These are phyloP conservation scores for Leccinellum rugosiceps DNA, from an alignment of 768 basidiomycete species.

Conservation along the genomic window DNA sequence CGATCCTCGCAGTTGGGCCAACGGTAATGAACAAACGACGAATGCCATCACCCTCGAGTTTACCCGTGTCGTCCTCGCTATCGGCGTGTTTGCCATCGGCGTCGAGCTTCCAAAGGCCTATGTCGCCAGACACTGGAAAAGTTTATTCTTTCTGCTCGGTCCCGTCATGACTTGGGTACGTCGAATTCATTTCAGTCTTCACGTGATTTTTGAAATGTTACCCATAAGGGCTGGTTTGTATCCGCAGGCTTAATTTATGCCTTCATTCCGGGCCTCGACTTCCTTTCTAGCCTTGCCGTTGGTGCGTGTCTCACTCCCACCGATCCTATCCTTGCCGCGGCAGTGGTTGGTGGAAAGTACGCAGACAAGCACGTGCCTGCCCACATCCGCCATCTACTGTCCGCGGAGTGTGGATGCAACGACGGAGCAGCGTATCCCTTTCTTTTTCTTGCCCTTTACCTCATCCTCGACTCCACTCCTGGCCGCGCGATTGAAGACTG, in stretches of 20 bases:
- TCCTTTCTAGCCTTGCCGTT: conserved; percentile 85
- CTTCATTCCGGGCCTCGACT: conserved; percentile 84
- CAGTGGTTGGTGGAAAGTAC: conserved; percentile 90
- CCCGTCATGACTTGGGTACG: conserved; percentile 84
- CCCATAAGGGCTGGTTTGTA: conserved; percentile 83
- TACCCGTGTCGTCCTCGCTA: conserved; percentile 89
- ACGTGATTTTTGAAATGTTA: conserved; percentile 3
- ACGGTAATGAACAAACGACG: conserved; percentile 40
- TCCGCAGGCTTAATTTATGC: conserved; percentile 89
- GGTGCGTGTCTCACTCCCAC: conserved; percentile 94
- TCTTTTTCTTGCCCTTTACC: conserved; percentile 84
- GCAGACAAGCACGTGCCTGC: conserved; percentile 96
- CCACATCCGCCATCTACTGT: conserved; percentile 64
- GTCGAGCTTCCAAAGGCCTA: conserved; percentile 97
- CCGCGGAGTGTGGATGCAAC: conserved; percentile 87
- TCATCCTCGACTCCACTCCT: conserved; percentile 64
- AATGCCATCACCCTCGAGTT: conserved; percentile 87
- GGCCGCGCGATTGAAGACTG: conserved; percentile 77
- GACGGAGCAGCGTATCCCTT: conserved; percentile 98
- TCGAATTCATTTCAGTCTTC: conserved; percentile 14
- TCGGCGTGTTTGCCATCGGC: conserved; percentile 97
- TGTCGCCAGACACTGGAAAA: conserved; percentile 90
- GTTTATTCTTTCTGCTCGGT: conserved; percentile 76
- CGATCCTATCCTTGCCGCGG: conserved; percentile 34
- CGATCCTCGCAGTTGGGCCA: conserved; percentile 76